Evolutionary conservation across 257 asterid species (phyloP).

Genomic region (Plectranthus barbatus): DNA sequence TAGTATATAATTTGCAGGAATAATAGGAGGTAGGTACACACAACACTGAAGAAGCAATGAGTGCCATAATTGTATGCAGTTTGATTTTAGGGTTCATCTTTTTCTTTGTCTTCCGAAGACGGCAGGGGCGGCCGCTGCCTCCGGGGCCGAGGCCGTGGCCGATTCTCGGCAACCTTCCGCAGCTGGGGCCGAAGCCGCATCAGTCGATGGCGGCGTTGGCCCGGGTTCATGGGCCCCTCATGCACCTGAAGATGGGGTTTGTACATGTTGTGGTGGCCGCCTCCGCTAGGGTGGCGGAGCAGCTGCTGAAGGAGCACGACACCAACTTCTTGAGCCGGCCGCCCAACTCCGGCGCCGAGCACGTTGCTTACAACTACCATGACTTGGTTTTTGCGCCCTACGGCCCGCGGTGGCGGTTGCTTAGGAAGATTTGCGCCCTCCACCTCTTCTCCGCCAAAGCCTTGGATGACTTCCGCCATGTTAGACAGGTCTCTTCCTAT

Average conservation of each 20-base stretch:
- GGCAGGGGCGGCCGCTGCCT: conserved; percentile 23
- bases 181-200: conserved; percentile 70
- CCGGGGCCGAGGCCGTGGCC: conserved; percentile 99
- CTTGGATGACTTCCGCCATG: conserved; percentile 57
- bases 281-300: conserved; percentile 64
- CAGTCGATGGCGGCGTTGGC: conserved; percentile 75
- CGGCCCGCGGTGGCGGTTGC: conserved; percentile 89
- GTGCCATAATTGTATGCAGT: no score
- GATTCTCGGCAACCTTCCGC: conserved; percentile 65
- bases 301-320: conserved; percentile 65
- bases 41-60: no score
- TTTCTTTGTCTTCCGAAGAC: no score
- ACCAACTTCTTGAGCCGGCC: conserved; percentile 80
- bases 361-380: conserved; percentile 78
- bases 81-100: no score
- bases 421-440: conserved; percentile 56
- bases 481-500: conserved; percentile 89
- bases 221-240: conserved; percentile 55
- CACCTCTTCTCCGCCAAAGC: conserved; percentile 85
- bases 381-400: conserved; percentile 90
- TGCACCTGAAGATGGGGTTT: conserved; percentile 74
- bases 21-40: no score
- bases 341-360: conserved; percentile 70
- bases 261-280: conserved; percentile 80
- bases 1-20: no score